Evolutionary conservation across 1,284 basidiomycete genomes (phyloP).

Genomic region (Moesziomyces globuligerus): DNA sequence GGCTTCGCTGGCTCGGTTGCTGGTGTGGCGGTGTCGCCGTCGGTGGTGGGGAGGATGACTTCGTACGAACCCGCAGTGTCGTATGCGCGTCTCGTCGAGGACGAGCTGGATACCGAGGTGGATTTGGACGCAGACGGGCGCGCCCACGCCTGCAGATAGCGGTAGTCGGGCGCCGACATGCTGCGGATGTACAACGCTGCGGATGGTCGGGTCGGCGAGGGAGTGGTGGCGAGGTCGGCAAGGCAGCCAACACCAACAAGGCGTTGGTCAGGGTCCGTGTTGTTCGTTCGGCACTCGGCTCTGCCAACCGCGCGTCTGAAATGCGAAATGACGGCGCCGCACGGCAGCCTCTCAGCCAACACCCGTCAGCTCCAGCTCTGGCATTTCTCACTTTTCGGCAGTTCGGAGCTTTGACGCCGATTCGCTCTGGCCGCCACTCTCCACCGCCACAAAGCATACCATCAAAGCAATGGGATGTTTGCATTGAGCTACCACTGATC

Average conservation of each 20-base stretch:
- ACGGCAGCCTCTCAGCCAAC: too few relatives aligned
- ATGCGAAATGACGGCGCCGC: not conserved
- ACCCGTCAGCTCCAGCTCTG: too few relatives aligned
- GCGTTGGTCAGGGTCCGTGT: not conserved
- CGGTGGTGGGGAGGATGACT: slow-evolving; percentile 31
- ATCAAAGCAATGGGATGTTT: too few relatives aligned
- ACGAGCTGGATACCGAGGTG: slow-evolving; percentile 6
- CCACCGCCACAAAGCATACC: too few relatives aligned
- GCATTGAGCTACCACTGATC: too few relatives aligned
- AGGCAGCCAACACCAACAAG: not conserved
- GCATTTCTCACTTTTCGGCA: too few relatives aligned
- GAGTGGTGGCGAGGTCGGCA: too few relatives aligned
- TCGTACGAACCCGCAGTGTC: slow-evolving; percentile 28
- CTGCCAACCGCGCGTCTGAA: not conserved
- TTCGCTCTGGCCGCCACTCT: too few relatives aligned
- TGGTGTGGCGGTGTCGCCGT: slow-evolving; percentile 17
- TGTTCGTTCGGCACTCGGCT: too few relatives aligned
- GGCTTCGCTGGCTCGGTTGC: not conserved
- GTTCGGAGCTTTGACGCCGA: too few relatives aligned
- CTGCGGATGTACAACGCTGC: not conserved
- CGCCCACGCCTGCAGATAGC: slow-evolving; percentile 54
- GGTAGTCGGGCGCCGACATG: slow-evolving; percentile 49
- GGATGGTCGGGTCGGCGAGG: not conserved
- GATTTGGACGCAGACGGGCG: slow-evolving; percentile 31
- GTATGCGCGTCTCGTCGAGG: slow-evolving; percentile 16